Evolutionary conservation across 208 protist species (phyloP), one percentile per base, ranked within the genome.

Genomic region (Leishmania braziliensis): DNA sequence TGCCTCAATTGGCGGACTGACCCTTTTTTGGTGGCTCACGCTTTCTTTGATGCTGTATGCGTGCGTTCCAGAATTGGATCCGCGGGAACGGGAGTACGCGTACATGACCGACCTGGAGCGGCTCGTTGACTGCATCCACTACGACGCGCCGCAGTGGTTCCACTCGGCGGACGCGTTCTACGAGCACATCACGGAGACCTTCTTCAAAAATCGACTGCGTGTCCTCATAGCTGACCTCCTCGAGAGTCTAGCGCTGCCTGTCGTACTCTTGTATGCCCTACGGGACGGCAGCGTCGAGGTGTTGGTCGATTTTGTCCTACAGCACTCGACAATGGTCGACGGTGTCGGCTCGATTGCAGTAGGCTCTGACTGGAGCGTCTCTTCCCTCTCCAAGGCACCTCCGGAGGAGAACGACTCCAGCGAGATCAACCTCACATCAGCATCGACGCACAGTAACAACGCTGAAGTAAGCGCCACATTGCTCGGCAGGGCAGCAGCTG

Each of bases 21-120:
- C 89, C 12, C 82, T 96, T 51, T 82, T 97, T 56, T 94, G 91
- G 90, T 97, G 92, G 92, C 88, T 97, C 51, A 91, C 91, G 50
- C 56, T 90, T 8, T 70, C 91, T 14, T 65, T 97, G 23, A 80
- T 93, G 63, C 72, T 91, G 14, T 93, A 92, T 84, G 85, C 89
- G 50, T 80, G 86, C 39, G 91, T 83, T 39, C 75, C 80, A 20
- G 90, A 91, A 51, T 79, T 80, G 39, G 81, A 88, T 66, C 82
- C 89, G 33, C 86, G 90, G n/a, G 83, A 90, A 69, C 82, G 91
- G 20, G 92, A 96, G 87, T 95, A 97, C 84, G 89, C 85, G 43
- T 95, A 96, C 80, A 56, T 36, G 10, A 39, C 65, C 12, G 91
- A 96, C 79, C 74, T 97, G 56, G 73, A 89, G 33, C 73, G 69